Evolutionary conservation across 139 green algal genomes (phyloP).

Genomic region (Micromonas commoda): DNA sequence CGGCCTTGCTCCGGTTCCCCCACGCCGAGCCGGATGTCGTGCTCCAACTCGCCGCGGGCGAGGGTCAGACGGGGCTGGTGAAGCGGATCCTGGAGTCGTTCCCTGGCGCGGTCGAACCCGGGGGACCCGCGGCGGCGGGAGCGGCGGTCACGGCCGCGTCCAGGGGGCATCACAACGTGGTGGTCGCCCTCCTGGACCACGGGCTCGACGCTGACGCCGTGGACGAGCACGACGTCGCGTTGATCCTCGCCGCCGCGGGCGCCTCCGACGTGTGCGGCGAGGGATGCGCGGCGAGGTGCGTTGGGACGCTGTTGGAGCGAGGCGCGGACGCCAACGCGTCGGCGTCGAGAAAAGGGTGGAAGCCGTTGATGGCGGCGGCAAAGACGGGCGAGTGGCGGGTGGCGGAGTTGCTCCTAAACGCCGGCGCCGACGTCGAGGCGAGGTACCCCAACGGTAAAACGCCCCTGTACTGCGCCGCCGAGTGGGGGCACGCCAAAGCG

Average conservation of each 20-base stretch:
- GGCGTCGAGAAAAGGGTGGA: slow-evolving; percentile 3
- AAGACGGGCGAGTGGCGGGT: neutral
- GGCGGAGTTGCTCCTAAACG: neutral
- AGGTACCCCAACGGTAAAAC: slow-evolving; percentile 21
- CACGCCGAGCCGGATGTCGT: neutral
- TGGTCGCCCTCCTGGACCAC: neutral
- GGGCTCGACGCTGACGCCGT: neutral
- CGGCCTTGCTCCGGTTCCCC: neutral
- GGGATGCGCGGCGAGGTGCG: neutral
- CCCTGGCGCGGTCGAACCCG: neutral
- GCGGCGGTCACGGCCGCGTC: neutral
- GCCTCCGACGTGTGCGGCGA: neutral
- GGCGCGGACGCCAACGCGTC: neutral
- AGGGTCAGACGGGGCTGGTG: neutral
- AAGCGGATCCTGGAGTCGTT: neutral
- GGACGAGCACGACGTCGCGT: neutral
- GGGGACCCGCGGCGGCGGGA: neutral
- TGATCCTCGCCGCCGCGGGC: neutral
- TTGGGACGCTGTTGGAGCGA: neutral
- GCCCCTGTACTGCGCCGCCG: neutral
- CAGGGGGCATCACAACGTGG: neutral
- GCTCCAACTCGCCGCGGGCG: neutral
- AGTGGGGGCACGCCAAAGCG: neutral
- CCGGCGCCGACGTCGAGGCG: neutral
- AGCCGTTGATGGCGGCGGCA: neutral